A percentile compares a stretch with the other conserved stretches of the same genome.
Conservation (phyloP, 2,329 filamentous ascomycete genomes). For the Coleophoma eucalyptorum region DNA sequence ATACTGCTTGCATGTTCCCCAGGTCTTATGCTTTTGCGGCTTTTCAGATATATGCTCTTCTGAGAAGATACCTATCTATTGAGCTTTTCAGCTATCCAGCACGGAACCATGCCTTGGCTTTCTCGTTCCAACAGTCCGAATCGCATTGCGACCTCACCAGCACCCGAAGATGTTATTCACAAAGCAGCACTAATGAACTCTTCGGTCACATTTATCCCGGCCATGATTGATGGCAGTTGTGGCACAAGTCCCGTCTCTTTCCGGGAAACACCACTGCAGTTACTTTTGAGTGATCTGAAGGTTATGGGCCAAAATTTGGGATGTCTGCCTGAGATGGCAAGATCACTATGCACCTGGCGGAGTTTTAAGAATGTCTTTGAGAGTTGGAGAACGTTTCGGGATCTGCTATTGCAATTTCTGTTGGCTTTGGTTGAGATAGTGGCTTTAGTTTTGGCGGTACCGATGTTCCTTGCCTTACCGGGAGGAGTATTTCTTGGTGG, state of each 20-base stretch:
- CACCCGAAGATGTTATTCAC: neutral
- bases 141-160: neutral
- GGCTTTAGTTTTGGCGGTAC: slow-evolving; percentile 4
- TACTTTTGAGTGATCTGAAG: slow-evolving; percentile 5
- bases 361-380: neutral
- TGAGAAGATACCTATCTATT: neutral
- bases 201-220: slow-evolving; percentile 10
- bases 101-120: neutral
- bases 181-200: neutral
- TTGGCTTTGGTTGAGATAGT: slow-evolving; percentile 8
- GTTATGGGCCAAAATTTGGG: slow-evolving; percentile 7
- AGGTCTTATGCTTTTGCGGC: neutral
- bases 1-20: no score
- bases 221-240: slow-evolving; percentile 12
- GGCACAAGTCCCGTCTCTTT: slow-evolving; percentile 9
- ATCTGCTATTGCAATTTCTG: slow-evolving; percentile 7
- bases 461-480: slow-evolving; percentile 8
- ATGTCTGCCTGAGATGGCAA: slow-evolving; percentile 7
- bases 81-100: neutral
- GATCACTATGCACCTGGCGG: neutral
- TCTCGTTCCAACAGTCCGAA: neutral
- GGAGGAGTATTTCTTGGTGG: slow-evolving; percentile 4
- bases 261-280: neutral
- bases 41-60: neutral
- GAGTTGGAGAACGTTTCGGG: slow-evolving; percentile 1